These are phyloP conservation scores for Cordyceps fumosorosea DNA, from an alignment of 2,329 filamentous ascomycete genomes.

Conservation along the genomic window DNA sequence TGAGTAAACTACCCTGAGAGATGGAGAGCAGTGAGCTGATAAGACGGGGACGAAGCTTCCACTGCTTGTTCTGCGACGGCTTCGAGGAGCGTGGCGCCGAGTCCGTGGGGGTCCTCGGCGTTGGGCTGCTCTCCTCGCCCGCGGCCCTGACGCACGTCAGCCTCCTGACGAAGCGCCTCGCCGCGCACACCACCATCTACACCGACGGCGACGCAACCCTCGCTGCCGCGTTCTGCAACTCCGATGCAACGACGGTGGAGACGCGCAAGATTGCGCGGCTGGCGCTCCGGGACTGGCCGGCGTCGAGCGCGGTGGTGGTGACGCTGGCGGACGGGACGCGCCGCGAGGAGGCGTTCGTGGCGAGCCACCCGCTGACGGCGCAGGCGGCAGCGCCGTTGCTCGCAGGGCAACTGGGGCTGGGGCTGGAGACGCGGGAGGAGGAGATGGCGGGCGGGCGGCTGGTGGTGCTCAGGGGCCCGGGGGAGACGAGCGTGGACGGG, in stretches of 20 bases:
- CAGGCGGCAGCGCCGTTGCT: conserved; percentile 36
- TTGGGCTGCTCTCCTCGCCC: conserved; percentile 26
- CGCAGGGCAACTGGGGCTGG: conserved; percentile 37
- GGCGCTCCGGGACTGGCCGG: conserved; percentile 21
- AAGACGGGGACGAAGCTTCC: too few species aligned
- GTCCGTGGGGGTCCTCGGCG: conserved; percentile 41
- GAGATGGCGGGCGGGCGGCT: conserved; percentile 30
- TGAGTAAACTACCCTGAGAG: too few species aligned
- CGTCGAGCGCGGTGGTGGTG: conserved; percentile 24
- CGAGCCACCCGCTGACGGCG: conserved; percentile 30
- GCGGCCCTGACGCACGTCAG: conserved; percentile 32
- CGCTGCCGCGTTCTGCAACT: conserved; percentile 19
- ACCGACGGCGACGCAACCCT: conserved; percentile 38
- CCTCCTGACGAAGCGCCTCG: conserved; percentile 37
- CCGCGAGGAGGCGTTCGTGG: conserved; percentile 34
- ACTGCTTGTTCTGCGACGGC: conserved; percentile 55
- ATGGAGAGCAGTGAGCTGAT: too few species aligned
- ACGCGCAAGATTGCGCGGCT: conserved; percentile 25
- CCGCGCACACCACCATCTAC: conserved; percentile 42
- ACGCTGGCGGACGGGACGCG: conserved; percentile 33
- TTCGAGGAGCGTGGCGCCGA: conserved; percentile 47
- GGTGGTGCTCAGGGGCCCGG: conserved; percentile 38
- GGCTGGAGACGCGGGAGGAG: conserved; percentile 33
- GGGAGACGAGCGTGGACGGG: conserved; percentile 42
- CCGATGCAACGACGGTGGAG: conserved; percentile 32